A percentile compares a stretch with the other conserved stretches of the same genome.
These are phyloP conservation scores for Xylariaceae sp. DNA, from an alignment of 2,329 filamentous ascomycete genomes.

Conservation along the genomic window DNA sequence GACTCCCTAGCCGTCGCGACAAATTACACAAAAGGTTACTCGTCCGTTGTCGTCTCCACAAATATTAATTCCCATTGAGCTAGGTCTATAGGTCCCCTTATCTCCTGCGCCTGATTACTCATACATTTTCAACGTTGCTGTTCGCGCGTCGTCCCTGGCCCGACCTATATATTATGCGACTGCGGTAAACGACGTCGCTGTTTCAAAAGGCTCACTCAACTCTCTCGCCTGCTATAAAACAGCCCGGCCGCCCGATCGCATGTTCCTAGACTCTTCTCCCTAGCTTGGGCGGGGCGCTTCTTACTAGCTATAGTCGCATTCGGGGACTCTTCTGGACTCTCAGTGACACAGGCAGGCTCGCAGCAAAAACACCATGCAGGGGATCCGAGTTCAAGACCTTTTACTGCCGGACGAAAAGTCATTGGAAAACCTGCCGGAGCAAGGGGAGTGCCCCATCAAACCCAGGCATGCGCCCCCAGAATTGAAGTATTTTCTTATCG, in stretches of 20 bases:
- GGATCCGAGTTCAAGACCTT: conserved; percentile 29
- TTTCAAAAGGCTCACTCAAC: background rate
- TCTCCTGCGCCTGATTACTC: background rate
- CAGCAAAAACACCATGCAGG: conserved; percentile 24
- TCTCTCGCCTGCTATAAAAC: background rate
- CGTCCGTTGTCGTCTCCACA: conserved; percentile 11
- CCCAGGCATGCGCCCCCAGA: background rate
- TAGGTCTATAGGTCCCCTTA: conserved; percentile 1
- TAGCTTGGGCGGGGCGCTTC: background rate
- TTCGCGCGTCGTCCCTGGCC: background rate
- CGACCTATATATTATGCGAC: background rate
- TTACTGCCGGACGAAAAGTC: conserved; percentile 24
- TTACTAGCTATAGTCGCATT: background rate
- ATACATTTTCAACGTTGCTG: background rate
- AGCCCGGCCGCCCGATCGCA: background rate
- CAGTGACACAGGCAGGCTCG: background rate
- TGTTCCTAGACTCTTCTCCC: background rate
- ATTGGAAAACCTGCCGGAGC: background rate
- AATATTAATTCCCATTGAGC: conserved; percentile 2
- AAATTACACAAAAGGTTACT: conserved; percentile 6
- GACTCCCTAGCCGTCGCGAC: conserved; percentile 1
- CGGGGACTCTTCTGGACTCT: background rate
- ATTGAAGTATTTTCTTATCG: conserved; percentile 37
- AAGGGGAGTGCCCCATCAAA: conserved; percentile 1
- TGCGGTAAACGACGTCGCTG: background rate